phyloP scores from a whole-genome alignment of 2,329 filamentous ascomycete genomes.

The Bipolaris victoriae region DNA sequence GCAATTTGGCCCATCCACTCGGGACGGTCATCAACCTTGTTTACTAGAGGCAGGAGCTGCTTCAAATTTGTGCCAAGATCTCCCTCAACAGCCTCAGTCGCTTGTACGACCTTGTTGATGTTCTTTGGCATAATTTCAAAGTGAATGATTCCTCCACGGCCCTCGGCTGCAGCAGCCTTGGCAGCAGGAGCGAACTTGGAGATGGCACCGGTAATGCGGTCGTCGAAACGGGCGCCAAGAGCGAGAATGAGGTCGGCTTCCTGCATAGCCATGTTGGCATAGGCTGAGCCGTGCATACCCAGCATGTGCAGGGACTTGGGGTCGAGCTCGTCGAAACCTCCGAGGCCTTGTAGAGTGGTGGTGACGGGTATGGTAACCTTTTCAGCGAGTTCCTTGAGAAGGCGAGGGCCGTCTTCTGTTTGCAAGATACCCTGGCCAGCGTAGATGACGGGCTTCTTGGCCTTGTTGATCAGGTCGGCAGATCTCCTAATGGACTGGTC shows the following conservation, averaged over 20 bases:
- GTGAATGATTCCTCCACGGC: slow-evolving; percentile 91
- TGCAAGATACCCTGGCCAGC: slow-evolving; percentile 89
- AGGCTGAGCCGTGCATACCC: slow-evolving; percentile 96
- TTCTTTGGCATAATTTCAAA: slow-evolving; percentile 99
- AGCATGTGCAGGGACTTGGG: slow-evolving; percentile 97
- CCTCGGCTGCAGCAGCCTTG: slow-evolving; percentile 81
- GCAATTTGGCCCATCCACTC: slow-evolving; percentile 92
- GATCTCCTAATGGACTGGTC: slow-evolving; percentile 75
- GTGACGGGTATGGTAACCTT: slow-evolving; percentile 93
- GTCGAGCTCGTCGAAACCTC: slow-evolving; percentile 90
- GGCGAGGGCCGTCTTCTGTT: slow-evolving; percentile 75
- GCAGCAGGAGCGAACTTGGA: slow-evolving; percentile 88
- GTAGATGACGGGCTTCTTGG: slow-evolving; percentile 95
- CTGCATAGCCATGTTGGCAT: slow-evolving; percentile 98
- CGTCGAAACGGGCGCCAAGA: slow-evolving; percentile 91
- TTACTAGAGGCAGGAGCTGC: slow-evolving; percentile 74
- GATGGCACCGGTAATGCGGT: slow-evolving; percentile 85
- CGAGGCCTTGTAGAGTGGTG: slow-evolving; percentile 92
- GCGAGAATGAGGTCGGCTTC: slow-evolving; percentile 95
- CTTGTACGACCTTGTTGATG: slow-evolving; percentile 99
- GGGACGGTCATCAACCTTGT: slow-evolving; percentile 68
- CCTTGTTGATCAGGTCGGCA: slow-evolving; percentile 80
- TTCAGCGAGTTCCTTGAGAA: slow-evolving; percentile 85
- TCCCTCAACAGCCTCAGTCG: slow-evolving; percentile 92
- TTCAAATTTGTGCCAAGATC: slow-evolving; percentile 83